Conservation (phyloP, 257 asterid genomes). For the Ocimum tenuiflorum region DNA sequence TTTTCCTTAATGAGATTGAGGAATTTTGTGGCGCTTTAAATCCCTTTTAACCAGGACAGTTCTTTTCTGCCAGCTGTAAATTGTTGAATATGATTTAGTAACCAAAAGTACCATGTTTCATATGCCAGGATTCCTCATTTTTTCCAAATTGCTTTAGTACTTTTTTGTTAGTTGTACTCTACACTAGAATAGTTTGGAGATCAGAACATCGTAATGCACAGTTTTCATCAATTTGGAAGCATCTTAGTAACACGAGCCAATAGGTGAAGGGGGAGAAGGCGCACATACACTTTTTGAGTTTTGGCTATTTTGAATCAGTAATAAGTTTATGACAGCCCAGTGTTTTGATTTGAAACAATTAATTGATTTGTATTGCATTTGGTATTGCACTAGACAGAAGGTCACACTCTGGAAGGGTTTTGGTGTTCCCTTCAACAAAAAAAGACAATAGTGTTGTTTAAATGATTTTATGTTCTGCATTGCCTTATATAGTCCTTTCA, state of each 20-base stretch:
- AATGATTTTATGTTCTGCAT: neutral
- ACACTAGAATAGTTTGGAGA: neutral
- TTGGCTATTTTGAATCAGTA: neutral
- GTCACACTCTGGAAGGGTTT: neutral
- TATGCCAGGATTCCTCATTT: neutral
- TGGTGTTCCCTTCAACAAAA: neutral
- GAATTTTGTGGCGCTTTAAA: neutral
- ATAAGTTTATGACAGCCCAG: neutral
- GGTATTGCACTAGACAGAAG: neutral
- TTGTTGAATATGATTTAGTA: slow-evolving; percentile 17
- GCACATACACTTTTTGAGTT: neutral
- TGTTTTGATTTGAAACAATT: neutral
- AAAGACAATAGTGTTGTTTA: neutral
- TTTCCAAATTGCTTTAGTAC: slow-evolving; percentile 2
- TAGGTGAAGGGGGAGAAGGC: neutral
- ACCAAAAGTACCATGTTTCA: neutral
- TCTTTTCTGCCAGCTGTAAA: slow-evolving; percentile 5
- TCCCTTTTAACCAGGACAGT: neutral
- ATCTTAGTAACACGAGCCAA: neutral
- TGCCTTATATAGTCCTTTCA: neutral
- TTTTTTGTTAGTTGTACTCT: neutral
- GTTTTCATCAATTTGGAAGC: neutral
- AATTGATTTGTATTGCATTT: neutral
- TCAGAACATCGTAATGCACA: neutral
- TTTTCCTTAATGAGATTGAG: slow-evolving; percentile 3